Percentiles rank a stretch among this genome's conserved stretches.
Evolutionary conservation across 2,329 filamentous ascomycete genomes (phyloP).

Genomic region (Beauveria sp.): DNA sequence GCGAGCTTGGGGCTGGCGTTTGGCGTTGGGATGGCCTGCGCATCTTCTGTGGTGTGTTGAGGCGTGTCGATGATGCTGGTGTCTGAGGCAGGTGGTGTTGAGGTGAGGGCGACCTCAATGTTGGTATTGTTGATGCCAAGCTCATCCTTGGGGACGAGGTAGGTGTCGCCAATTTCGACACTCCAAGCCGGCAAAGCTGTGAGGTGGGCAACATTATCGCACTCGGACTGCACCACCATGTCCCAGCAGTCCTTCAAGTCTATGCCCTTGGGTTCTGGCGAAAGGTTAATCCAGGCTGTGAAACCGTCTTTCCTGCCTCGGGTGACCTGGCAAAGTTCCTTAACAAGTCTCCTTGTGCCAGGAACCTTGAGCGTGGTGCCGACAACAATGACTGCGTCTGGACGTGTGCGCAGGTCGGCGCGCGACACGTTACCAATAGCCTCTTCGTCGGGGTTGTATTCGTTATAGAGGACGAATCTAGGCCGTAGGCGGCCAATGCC

Average conservation of each 20-base stretch:
- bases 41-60: slow-evolving; percentile 33
- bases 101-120: slow-evolving; percentile 22
- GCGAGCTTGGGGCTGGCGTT: slow-evolving; percentile 46
- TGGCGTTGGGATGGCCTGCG: slow-evolving; percentile 49
- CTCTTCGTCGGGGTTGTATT: slow-evolving; percentile 92
- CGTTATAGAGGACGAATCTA: slow-evolving; percentile 94
- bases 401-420: slow-evolving; percentile 75
- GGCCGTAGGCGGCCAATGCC: slow-evolving; percentile 85
- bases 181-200: slow-evolving; percentile 57
- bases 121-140: slow-evolving; percentile 32
- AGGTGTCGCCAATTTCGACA: slow-evolving; percentile 42
- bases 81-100: slow-evolving; percentile 17
- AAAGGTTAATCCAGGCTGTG: slow-evolving; percentile 90
- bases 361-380: slow-evolving; percentile 95
- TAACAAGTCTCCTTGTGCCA: slow-evolving; percentile 80
- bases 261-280: slow-evolving; percentile 70
- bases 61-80: slow-evolving; percentile 16
- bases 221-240: slow-evolving; percentile 76
- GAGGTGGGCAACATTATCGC: slow-evolving; percentile 76
- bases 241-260: slow-evolving; percentile 94
- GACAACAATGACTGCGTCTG: slow-evolving; percentile 89
- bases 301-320: slow-evolving; percentile 74
- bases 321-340: slow-evolving; percentile 85
- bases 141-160: slow-evolving; percentile 38
- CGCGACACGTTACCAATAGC: slow-evolving; percentile 88